These are phyloP conservation scores for Aureobasidium sp. DNA, from an alignment of 2,329 filamentous ascomycete genomes.

Conservation along the genomic window DNA sequence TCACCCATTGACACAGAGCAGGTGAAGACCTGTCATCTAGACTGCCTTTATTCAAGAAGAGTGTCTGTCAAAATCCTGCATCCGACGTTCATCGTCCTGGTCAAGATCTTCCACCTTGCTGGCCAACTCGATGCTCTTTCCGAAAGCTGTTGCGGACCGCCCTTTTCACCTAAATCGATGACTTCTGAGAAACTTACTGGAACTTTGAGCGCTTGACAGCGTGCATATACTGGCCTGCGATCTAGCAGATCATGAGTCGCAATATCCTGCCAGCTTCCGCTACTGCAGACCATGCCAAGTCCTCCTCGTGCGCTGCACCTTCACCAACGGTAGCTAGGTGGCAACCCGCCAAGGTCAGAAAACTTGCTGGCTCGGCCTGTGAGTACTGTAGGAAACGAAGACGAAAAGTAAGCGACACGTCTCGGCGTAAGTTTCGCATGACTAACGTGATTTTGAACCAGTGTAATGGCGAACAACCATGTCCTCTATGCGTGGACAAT, in stretches of 20 bases:
- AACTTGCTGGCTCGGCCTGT: not conserved
- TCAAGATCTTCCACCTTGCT: not conserved
- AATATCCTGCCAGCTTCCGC: not conserved
- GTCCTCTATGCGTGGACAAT: not conserved
- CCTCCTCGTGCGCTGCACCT: not conserved
- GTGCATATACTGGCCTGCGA: not conserved
- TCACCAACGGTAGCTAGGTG: not conserved
- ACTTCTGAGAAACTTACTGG: not conserved
- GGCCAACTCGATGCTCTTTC: not conserved
- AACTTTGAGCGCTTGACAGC: not conserved
- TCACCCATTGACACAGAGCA: not conserved
- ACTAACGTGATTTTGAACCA: not conserved
- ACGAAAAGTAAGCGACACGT: not conserved
- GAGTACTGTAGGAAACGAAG: slow-evolving; percentile 8
- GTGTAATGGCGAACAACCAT: slow-evolving; percentile 7
- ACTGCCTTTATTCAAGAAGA: not conserved
- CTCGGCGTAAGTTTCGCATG: not conserved
- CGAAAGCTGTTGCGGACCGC: not conserved
- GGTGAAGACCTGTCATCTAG: not conserved
- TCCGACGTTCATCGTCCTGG: too few species aligned
- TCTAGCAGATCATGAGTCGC: not conserved
- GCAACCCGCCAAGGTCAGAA: not conserved
- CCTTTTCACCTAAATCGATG: not conserved
- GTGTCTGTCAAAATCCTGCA: not conserved
- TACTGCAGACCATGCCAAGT: not conserved